Percentiles rank a stretch among this genome's conserved stretches.
Evolutionary conservation across 768 basidiomycete genomes (phyloP).

Genomic region (Agrocybe pediades): DNA sequence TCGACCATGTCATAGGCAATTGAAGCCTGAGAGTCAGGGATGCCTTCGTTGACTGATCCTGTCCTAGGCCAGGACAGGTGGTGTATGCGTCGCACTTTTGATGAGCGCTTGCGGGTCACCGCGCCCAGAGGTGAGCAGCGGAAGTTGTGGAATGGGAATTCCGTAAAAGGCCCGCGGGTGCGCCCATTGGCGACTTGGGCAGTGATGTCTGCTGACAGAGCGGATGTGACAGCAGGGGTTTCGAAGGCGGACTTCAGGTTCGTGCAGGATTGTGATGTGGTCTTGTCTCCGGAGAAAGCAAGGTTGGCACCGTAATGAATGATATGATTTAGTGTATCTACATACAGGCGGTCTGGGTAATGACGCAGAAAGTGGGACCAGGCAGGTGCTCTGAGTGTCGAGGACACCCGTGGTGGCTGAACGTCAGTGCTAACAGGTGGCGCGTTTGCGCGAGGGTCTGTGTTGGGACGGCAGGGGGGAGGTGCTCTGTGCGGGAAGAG

Average conservation of each 20-base stretch:
- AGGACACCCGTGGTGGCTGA: slow-evolving; percentile 1
- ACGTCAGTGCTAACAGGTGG: neutral
- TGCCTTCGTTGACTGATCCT: slow-evolving; percentile 30
- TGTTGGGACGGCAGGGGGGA: slow-evolving; percentile 20
- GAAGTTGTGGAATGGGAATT: slow-evolving; percentile 19
- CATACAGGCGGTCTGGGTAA: slow-evolving; percentile 17
- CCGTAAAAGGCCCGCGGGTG: slow-evolving; percentile 21
- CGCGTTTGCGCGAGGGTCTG: slow-evolving; percentile 18
- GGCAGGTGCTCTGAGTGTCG: slow-evolving; percentile 8
- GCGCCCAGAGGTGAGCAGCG: slow-evolving; percentile 26
- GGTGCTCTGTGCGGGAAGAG: neutral
- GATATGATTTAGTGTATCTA: slow-evolving; percentile 24
- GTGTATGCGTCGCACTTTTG: slow-evolving; percentile 25
- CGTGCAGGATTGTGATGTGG: slow-evolving; percentile 13
- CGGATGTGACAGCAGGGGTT: neutral
- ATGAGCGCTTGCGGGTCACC: slow-evolving; percentile 20
- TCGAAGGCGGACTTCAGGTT: slow-evolving; percentile 29
- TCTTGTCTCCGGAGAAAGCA: slow-evolving; percentile 20
- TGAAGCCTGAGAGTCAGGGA: slow-evolving; percentile 27
- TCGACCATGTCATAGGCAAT: slow-evolving; percentile 32
- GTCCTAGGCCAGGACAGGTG: slow-evolving; percentile 31
- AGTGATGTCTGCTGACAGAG: neutral
- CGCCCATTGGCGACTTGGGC: neutral
- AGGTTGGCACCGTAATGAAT: slow-evolving; percentile 27
- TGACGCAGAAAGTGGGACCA: neutral